Evolutionary conservation across 2,329 filamentous ascomycete species (phyloP).

Genomic region (Torrubiella hemipterigena): DNA sequence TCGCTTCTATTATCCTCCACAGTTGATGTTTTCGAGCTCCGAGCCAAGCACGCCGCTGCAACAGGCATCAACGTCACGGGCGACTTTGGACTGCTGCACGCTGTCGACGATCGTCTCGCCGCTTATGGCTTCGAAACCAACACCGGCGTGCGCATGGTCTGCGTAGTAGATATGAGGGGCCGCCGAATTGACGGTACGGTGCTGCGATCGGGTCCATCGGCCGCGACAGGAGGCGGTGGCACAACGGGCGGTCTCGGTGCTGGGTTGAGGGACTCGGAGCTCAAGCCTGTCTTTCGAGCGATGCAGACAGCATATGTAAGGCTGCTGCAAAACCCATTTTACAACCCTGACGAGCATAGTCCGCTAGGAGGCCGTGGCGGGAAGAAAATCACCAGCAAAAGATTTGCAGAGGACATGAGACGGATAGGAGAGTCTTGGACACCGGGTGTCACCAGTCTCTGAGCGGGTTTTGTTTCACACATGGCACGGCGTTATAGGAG

Average conservation of each 20-base stretch:
- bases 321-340: conserved; percentile 89
- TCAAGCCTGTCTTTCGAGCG: conserved; percentile 81
- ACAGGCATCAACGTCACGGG: conserved; percentile 48
- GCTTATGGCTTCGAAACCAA: conserved; percentile 96
- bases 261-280: conserved; percentile 72
- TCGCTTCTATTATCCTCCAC: conserved; percentile 83
- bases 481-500: conserved; percentile 1
- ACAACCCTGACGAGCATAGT: conserved; percentile 73
- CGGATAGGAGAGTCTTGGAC: conserved; percentile 78
- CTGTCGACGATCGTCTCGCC: conserved; percentile 83
- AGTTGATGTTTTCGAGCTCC: conserved; percentile 87
- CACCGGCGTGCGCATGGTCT: conserved; percentile 82
- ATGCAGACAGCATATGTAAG: conserved; percentile 87
- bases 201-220: conserved; percentile 13
- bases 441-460: conserved; percentile 56
- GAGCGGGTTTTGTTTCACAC: conserved; percentile 11
- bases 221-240: conserved; percentile 15
- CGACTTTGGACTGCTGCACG: conserved; percentile 84
- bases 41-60: conserved; percentile 55
- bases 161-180: conserved; percentile 84
- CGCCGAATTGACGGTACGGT: conserved; percentile 31
- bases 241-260: conserved; percentile 29
- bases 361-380: conserved; percentile 42
- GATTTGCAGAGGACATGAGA: conserved; percentile 72
- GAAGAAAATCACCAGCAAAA: conserved; percentile 67